Base-by-base conservation (phyloP, 2,329 filamentous ascomycete species). In the Tolypocladium pustulatum region DNA sequence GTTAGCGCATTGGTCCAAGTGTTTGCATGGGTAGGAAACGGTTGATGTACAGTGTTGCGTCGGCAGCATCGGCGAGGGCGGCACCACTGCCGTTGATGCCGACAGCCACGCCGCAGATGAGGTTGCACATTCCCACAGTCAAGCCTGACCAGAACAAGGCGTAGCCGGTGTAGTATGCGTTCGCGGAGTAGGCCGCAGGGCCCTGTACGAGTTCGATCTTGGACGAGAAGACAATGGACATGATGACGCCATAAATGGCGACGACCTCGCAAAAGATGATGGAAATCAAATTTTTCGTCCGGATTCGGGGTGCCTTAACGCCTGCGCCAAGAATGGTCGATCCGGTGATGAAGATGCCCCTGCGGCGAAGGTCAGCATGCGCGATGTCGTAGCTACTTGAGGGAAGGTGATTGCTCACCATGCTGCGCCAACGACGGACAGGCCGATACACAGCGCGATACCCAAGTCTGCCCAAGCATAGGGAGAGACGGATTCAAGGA, bases 201-300 rank as follows among this genome's bases (percentile, higher is more conserved):
- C 81, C 81, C 51, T 79, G 71, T 36, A 94, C 82, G 58, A 81
- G 73, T 66, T 83, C 82, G 67, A 99, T 78, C 76, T 97, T 96
- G 62, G 92, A 83, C 52, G 92, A 95, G 79, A 97, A 97, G 69
- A 99, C 89, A 73, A 99, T 99, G 68, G 92, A 89, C 91, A 99
- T 99, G 78, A 99, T 99, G 76, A 99, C 93, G 68, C 95, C 95
- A 82, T 99, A 99, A 75, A 99, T 99, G 75, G 94, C 94, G 69
- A 99, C 94, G 71, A 99, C 94, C 78, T 99, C 94, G 80, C 94
- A 99, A 79, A 99, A 99, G 78, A 99, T 97, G 76, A 99, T 99
- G 69, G 93, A 97, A 73, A 99, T 97, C 71, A 99, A 77, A 81
- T 99, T 99, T 86, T 99, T 99, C 63, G 94, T 99, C 73, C 94